phyloP scores from a whole-genome alignment of 257 asterid species.

The Nicotiana otophora region DNA sequence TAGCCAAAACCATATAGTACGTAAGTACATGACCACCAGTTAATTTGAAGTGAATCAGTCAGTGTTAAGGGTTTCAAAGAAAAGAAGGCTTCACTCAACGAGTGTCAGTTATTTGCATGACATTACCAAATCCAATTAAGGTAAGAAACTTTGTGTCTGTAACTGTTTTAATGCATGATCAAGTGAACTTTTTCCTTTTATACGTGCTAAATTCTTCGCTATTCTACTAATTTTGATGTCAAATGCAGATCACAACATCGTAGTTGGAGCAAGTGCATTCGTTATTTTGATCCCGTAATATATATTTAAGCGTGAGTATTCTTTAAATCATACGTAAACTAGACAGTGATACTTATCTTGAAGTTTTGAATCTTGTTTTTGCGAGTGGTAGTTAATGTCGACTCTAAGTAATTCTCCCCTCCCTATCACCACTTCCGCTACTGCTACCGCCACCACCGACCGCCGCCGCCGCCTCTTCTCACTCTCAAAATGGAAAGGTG shows the following conservation, averaged over 20 bases:
- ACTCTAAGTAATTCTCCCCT: not conserved
- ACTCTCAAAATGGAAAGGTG: conserved; percentile 44
- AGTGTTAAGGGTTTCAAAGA: rapidly evolving
- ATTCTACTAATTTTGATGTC: not conserved
- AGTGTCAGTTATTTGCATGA: not conserved
- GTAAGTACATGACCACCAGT: no score
- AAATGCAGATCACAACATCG: not conserved
- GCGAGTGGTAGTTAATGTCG: not conserved
- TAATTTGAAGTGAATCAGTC: not conserved
- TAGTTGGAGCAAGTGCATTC: no score
- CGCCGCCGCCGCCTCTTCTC: not conserved
- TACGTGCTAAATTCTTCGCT: not conserved
- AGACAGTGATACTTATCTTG: not conserved
- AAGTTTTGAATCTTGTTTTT: not conserved
- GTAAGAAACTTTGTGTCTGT: not conserved
- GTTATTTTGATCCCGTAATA: not conserved
- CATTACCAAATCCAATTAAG: not conserved
- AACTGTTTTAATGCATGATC: not conserved
- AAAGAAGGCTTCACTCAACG: not conserved
- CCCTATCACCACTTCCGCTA: conserved; percentile 14
- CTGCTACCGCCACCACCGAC: not conserved
- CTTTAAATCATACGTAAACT: not conserved
- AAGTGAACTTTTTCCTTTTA: not conserved
- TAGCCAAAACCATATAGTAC: no score
- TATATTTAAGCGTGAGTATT: not conserved